Conservation (phyloP, 2,329 filamentous ascomycete species). For the Phialemonium atrogriseum region DNA sequence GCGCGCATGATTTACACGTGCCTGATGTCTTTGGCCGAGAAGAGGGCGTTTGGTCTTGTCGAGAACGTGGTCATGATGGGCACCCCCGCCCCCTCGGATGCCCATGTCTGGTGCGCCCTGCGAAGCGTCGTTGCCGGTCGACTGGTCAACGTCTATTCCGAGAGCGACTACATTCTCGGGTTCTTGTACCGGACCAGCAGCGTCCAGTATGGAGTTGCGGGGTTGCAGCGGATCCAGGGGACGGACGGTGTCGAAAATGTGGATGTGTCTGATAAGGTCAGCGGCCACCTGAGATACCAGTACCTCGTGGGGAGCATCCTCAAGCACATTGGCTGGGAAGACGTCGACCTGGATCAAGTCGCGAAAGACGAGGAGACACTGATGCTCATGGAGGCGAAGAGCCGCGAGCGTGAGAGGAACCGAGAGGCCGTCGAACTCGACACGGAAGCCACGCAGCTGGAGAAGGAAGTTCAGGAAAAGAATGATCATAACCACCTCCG, state of each 20-base stretch:
- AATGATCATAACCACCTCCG: conserved; percentile 10
- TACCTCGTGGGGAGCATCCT: conserved; percentile 60
- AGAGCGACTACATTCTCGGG: conserved; percentile 78
- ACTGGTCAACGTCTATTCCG: conserved; percentile 84
- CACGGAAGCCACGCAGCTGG: conserved; percentile 4
- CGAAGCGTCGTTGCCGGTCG: conserved; percentile 73
- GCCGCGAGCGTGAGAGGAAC: conserved; percentile 14
- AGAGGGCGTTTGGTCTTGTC: conserved; percentile 75
- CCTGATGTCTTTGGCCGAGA: conserved; percentile 68
- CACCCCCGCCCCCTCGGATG: conserved; percentile 65
- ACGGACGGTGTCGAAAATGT: conserved; percentile 61
- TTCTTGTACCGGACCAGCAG: conserved; percentile 81
- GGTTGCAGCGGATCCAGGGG: conserved; percentile 65
- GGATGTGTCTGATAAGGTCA: conserved; percentile 56
- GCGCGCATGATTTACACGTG: conserved; percentile 80
- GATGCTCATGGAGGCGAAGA: conserved; percentile 16
- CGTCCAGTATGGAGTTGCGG: conserved; percentile 76
- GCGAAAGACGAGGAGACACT: conserved; percentile 22
- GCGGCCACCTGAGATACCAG: conserved; percentile 63
- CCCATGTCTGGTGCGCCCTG: conserved; percentile 66
- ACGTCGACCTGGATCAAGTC: conserved; percentile 40
- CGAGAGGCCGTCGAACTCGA: conserved; percentile 13
- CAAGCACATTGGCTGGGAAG: conserved; percentile 59
- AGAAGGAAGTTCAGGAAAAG: conserved; percentile 9
- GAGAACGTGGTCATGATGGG: conserved; percentile 84